Conservation (phyloP, 2,329 filamentous ascomycete species). For the Microcera coccophila region DNA sequence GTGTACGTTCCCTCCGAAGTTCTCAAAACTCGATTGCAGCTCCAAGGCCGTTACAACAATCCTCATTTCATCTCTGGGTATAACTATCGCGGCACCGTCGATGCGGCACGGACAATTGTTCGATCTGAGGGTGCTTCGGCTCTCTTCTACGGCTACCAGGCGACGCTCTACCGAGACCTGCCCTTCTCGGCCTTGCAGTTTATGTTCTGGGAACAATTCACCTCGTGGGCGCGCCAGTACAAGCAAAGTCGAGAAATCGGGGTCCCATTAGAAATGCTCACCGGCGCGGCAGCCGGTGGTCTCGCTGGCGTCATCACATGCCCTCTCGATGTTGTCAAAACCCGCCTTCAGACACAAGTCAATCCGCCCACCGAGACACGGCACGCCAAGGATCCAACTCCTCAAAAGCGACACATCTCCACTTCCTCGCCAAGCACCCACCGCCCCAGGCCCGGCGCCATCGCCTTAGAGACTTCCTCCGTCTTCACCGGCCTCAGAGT, state of each 20-base stretch:
- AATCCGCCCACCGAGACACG: conserved; percentile 34
- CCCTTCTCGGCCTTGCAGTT: conserved; percentile 97
- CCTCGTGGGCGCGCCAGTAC: conserved; percentile 73
- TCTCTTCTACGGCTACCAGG: conserved; percentile 95
- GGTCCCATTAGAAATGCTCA: conserved; percentile 77
- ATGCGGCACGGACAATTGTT: conserved; percentile 83
- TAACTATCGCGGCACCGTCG: conserved; percentile 82
- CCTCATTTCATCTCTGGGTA: conserved; percentile 91
- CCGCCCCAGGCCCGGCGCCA: conserved; percentile 71
- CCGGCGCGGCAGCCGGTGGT: conserved; percentile 83
- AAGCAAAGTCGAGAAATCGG: conserved; percentile 81
- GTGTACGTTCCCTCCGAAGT: conserved; percentile 97
- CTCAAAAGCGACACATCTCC: conserved; percentile 72
- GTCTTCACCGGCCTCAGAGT: conserved; percentile 78
- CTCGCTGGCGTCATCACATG: conserved; percentile 93
- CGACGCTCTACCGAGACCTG: conserved; percentile 88
- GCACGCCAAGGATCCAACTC: conserved; percentile 34
- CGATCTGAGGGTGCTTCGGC: conserved; percentile 77
- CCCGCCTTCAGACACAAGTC: conserved; percentile 89
- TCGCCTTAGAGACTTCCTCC: conserved; percentile 82
- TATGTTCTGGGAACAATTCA: conserved; percentile 96
- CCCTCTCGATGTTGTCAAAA: conserved; percentile 96
- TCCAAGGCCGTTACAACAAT: conserved; percentile 94
- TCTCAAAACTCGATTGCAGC: conserved; percentile 90
- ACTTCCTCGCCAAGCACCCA: conserved; percentile 87